Conservation (phyloP, 306 rosid species). For the Inga oerstediana region DNA sequence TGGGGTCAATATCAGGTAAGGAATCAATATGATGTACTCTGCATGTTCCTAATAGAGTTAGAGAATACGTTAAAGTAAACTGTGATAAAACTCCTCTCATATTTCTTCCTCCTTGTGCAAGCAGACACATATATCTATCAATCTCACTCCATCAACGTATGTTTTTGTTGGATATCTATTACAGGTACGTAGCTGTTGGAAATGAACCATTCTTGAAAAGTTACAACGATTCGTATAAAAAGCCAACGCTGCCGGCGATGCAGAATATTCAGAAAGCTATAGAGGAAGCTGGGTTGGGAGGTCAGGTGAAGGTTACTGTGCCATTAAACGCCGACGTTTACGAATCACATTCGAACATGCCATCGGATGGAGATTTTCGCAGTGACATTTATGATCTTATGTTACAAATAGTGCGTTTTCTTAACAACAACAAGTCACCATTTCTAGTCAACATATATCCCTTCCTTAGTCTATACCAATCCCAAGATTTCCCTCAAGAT, state of each 20-base stretch:
- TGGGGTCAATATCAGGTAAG: conserved; percentile 64
- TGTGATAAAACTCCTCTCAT: too few relatives aligned
- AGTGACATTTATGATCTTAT: conserved; percentile 38
- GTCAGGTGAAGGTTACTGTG: conserved; percentile 55
- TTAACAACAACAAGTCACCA: conserved; percentile 51
- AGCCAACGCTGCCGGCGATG: conserved; percentile 64
- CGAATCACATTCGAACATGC: conserved; percentile 53
- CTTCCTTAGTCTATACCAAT: conserved; percentile 62
- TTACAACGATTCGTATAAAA: conserved; percentile 51
- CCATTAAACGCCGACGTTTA: conserved; percentile 89
- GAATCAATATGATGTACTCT: neutral
- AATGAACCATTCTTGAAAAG: conserved; percentile 75
- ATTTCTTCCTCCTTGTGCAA: too few relatives aligned
- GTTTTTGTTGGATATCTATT: neutral
- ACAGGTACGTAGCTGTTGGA: conserved; percentile 77
- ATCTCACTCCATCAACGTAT: neutral
- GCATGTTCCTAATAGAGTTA: too few relatives aligned
- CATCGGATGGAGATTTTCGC: conserved; percentile 69
- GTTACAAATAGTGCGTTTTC: conserved; percentile 48
- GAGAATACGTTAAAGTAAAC: too few relatives aligned
- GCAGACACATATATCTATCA: too few relatives aligned
- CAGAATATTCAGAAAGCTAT: conserved; percentile 70
- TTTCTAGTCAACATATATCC: conserved; percentile 86
- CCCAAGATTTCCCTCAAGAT: conserved; percentile 47
- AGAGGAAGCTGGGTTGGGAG: conserved; percentile 52